Percentiles rank a stretch among this genome's conserved stretches.
Conservation (phyloP, 2,329 filamentous ascomycete genomes). For the Didymella arachidicola region DNA sequence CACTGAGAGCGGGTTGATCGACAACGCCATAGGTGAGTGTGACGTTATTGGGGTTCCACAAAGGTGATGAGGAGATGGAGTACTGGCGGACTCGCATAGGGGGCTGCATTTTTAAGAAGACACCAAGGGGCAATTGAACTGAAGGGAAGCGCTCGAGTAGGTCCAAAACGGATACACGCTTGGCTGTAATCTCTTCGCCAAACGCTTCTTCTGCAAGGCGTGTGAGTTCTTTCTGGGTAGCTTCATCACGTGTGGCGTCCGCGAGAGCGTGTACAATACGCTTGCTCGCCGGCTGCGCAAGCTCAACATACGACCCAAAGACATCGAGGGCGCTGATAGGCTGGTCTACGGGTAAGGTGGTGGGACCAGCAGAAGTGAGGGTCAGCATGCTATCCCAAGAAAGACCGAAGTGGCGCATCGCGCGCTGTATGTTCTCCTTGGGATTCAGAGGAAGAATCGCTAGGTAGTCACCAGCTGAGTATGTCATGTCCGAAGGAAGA, state of each 20-base stretch:
- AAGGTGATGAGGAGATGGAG: conserved; percentile 78
- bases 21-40: conserved; percentile 75
- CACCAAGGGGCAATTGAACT: conserved; percentile 67
- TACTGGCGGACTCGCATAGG: conserved; percentile 82
- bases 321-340: conserved; percentile 70
- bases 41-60: conserved; percentile 63
- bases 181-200: conserved; percentile 53
- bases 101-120: conserved; percentile 75
- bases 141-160: conserved; percentile 69
- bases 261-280: conserved; percentile 62
- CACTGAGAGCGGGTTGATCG: conserved; percentile 60
- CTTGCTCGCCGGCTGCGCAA: conserved; percentile 75
- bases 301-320: conserved; percentile 74
- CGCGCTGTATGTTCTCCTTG: conserved; percentile 66
- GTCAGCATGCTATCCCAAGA: conserved; percentile 73
- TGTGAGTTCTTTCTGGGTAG: conserved; percentile 59
- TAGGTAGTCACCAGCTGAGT: conserved; percentile 78
- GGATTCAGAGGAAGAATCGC: conserved; percentile 77
- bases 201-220: conserved; percentile 55
- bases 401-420: conserved; percentile 70
- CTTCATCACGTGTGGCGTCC: conserved; percentile 59
- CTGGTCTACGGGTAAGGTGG: conserved; percentile 69
- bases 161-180: conserved; percentile 71
- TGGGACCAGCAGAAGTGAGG: conserved; percentile 66
- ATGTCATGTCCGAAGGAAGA: conserved; percentile 61